Evolutionary conservation across 2,329 filamentous ascomycete species (phyloP), one percentile per base, ranked within the genome.

Genomic region (Hypoxylon sp.): DNA sequence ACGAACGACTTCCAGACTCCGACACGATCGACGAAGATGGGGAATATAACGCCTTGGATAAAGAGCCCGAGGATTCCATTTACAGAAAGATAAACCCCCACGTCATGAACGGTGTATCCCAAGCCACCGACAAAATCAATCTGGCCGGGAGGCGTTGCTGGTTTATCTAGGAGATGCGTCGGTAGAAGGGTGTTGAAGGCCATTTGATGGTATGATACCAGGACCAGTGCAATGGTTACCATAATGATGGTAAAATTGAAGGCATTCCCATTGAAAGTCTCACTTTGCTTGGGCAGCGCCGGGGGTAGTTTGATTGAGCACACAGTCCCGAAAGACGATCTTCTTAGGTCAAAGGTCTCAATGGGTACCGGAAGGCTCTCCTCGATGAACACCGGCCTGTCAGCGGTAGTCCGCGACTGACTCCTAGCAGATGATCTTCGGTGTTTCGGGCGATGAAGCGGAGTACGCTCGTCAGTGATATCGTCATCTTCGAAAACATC

Each of bases 21-120:
- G 13, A 93, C 81, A 70, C 82, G 85, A 59, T 87, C 84, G 2
- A 91, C 88, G 67, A 91, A 82, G 14, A 88, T 73, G 3, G 91
- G 91, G 74, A 93, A 93, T 31, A 94, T 82, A 50, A 93, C 79
- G 1, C 86, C 92, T 79, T 94, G 92, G 48, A 94, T 90, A 72
- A 91, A 83, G 0, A 94, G 85, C 0, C 91, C 91, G 62, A 94
- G 89, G 69, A 91, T 80, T 2, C 91, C 92, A 72, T 93, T 92
- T 57, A 91, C 80, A 2, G 89, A 87, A 80, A 93, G 85, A 73
- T 92, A 91, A 22, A 90, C 77, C 13, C 91, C 91, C 13, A 92
- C 90, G 39, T 90, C 85, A 73, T 90, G 87, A 1, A 89, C 88
- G 1, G 86, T 87, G 52, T 91, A 83, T 1, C 90, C 91, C 2